Conservation (phyloP, 306 rosid genomes). For the Rosa persica region DNA sequence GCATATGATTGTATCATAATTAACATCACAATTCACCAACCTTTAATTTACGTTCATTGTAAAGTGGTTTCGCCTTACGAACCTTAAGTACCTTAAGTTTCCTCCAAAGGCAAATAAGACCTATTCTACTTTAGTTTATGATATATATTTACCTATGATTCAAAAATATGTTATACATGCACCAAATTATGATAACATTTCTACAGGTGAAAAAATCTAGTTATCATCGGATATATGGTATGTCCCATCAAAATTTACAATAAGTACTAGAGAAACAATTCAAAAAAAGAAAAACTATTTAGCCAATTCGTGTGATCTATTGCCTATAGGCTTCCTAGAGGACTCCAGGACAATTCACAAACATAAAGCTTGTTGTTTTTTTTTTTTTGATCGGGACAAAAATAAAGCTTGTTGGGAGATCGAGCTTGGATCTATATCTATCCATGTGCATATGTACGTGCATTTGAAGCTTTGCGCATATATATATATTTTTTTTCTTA, state of each 20-base stretch:
- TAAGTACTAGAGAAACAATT: neutral
- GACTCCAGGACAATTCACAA: conserved; percentile 4
- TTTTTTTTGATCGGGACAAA: no score
- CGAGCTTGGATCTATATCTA: neutral
- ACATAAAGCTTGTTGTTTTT: neutral
- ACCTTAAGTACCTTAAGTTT: neutral
- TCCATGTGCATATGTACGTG: conserved; percentile 3
- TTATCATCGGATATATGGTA: neutral
- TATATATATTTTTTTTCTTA: no score
- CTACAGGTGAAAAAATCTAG: neutral
- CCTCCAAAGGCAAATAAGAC: neutral
- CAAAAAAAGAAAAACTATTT: neutral
- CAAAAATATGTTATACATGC: neutral
- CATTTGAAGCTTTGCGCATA: neutral
- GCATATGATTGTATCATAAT: neutral
- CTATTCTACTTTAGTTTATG: neutral
- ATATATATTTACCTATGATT: neutral
- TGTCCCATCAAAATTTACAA: conserved; percentile 7
- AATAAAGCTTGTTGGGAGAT: neutral
- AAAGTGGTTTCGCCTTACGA: neutral
- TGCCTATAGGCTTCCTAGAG: conserved; percentile 3
- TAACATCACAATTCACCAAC: neutral
- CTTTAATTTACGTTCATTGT: neutral
- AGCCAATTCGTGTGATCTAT: neutral
- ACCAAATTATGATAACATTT: neutral